Evolutionary conservation across 495 filamentous ascomycete genomes (phyloP).

Genomic region (Entonaema liquescens): DNA sequence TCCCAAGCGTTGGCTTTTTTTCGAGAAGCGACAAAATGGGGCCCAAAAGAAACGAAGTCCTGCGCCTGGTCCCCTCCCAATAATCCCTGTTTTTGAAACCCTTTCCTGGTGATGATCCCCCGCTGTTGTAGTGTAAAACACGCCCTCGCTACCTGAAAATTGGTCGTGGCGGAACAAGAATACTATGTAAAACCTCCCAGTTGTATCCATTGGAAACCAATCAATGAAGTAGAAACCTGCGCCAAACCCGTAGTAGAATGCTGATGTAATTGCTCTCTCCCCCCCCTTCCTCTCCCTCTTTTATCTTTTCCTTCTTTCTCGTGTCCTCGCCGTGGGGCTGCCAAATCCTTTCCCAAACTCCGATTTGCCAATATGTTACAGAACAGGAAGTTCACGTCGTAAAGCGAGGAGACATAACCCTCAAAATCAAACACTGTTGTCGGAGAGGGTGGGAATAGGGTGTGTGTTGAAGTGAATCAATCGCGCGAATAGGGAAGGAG

Average conservation of each 20-base stretch:
- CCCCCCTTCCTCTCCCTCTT: neutral
- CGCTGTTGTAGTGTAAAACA: slow-evolving; percentile 32
- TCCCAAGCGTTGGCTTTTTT: slow-evolving; percentile 9
- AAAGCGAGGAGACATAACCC: slow-evolving; percentile 31
- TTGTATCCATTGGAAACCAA: slow-evolving; percentile 32
- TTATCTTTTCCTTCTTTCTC: slow-evolving; percentile 19
- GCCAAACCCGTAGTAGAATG: slow-evolving; percentile 35
- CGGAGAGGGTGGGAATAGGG: slow-evolving; percentile 35
- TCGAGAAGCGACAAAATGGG: slow-evolving; percentile 21
- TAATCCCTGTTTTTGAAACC: slow-evolving; percentile 35
- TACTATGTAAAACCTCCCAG: slow-evolving; percentile 22
- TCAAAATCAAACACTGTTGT: slow-evolving; percentile 20
- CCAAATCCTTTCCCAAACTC: slow-evolving; percentile 47
- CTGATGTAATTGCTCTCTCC: slow-evolving; percentile 37
- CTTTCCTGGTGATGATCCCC: slow-evolving; percentile 39
- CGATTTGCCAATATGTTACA: slow-evolving; percentile 46
- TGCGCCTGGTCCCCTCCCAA: slow-evolving; percentile 37
- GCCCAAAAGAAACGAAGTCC: slow-evolving; percentile 27
- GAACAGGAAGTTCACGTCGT: slow-evolving; percentile 41
- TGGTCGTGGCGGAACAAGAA: slow-evolving; percentile 27
- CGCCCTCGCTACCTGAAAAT: slow-evolving; percentile 34
- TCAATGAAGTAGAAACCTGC: slow-evolving; percentile 29
- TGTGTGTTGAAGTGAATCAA: slow-evolving; percentile 29
- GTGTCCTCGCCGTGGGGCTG: slow-evolving; percentile 45
- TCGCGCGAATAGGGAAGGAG: slow-evolving; percentile 38